phyloP scores from a whole-genome alignment of 192 early-diverging fungal genomes.

The Funneliformis geosporum region DNA sequence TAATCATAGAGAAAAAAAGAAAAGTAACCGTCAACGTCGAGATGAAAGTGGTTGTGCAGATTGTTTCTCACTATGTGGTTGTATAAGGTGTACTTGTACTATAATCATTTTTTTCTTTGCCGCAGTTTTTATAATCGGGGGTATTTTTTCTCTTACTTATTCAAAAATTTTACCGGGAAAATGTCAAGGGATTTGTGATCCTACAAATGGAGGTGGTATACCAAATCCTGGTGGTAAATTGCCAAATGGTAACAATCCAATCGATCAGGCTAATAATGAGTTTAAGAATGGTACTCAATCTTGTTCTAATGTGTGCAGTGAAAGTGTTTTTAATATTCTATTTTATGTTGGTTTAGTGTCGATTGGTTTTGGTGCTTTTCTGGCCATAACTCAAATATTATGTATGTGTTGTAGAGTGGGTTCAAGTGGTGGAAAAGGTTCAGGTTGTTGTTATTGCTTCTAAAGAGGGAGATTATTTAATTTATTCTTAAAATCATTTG shows the following conservation, averaged over 20 bases:
- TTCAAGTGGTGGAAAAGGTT: conserved; percentile 22
- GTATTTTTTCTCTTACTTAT: background rate
- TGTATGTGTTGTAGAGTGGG: conserved; percentile 17
- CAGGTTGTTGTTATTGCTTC: conserved; percentile 30
- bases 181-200: conserved; percentile 17
- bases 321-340: background rate
- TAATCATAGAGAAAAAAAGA: background rate
- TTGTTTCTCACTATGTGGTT: conserved; percentile 25
- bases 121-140: background rate
- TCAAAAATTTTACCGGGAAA: conserved; percentile 10
- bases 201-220: background rate
- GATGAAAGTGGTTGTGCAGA: background rate
- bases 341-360: conserved; percentile 18
- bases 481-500: no score
- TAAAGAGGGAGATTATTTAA: background rate
- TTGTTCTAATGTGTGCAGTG: background rate
- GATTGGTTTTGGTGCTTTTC: background rate
- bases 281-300: background rate
- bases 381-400: background rate
- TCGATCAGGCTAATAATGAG: background rate
- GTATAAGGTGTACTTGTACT: conserved; percentile 27
- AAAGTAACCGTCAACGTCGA: background rate
- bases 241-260: background rate
- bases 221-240: background rate
- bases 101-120: conserved; percentile 2